Conservation (phyloP, 352 stramenopile genomes). For the Lagenidium sp. region DNA sequence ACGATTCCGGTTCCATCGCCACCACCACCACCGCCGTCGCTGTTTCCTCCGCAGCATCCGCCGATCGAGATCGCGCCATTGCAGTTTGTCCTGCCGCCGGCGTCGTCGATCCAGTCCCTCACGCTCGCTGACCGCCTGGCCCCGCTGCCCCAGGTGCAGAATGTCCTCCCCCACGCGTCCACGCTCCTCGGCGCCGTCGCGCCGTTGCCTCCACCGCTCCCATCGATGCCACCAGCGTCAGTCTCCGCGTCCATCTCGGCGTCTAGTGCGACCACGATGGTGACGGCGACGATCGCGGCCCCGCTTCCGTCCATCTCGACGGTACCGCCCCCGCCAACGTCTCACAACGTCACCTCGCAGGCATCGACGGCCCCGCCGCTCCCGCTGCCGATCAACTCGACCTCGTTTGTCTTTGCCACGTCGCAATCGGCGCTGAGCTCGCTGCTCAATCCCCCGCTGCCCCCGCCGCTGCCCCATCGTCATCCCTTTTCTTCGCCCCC, state of each 20-base stretch:
- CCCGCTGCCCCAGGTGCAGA: slow-evolving; percentile 14
- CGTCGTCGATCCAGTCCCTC: slow-evolving; percentile 23
- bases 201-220: no score
- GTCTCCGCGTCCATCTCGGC: no score
- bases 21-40: background rate
- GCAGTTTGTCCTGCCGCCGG: slow-evolving; percentile 26
- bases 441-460: slow-evolving; percentile 26
- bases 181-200: slow-evolving; percentile 8
- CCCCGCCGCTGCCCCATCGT: slow-evolving; percentile 18
- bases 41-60: slow-evolving; percentile 1
- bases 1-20: background rate
- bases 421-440: slow-evolving; percentile 4
- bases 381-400: background rate
- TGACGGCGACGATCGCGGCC: no score
- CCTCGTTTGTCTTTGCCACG: slow-evolving; percentile 2
- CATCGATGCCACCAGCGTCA: no score
- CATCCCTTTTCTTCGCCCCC: no score
- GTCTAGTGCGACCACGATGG: no score
- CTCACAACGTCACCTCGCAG: background rate
- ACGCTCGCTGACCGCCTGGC: slow-evolving; percentile 12
- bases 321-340: no score
- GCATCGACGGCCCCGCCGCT: background rate
- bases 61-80: slow-evolving; percentile 15
- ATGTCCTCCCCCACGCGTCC: slow-evolving; percentile 14
- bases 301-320: no score